phyloP scores from a whole-genome alignment of 345 rosid genomes.

The Citrus sinensis region DVS_A1.0 CM039164.1:17693501-17694000 shows the following conservation, averaged over 20 bases:
- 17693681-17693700: too few relatives aligned
- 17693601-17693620: too few relatives aligned
- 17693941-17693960: conserved; percentile 28
- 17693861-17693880: conserved; percentile 28
- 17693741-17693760: not conserved
- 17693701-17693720: too few relatives aligned
- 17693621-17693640: too few relatives aligned
- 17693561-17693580: too few relatives aligned
- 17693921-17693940: conserved; percentile 53
- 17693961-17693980: not conserved
- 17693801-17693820: conserved; percentile 32
- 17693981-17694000: not conserved
- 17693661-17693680: too few relatives aligned
- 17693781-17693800: not conserved
- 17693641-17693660: too few relatives aligned
- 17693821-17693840: conserved; percentile 39
- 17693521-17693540: too few relatives aligned
- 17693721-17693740: too few relatives aligned
- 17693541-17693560: too few relatives aligned
- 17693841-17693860: conserved; percentile 56
- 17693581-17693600: too few relatives aligned
- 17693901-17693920: conserved; percentile 41
- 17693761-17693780: not conserved
- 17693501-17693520: too few relatives aligned
- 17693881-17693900: conserved; percentile 35